These are phyloP conservation scores for Oryza rufipogon DNA, from an alignment of 176 grass and related monocot genomes.

Conservation along the genomic window DNA sequence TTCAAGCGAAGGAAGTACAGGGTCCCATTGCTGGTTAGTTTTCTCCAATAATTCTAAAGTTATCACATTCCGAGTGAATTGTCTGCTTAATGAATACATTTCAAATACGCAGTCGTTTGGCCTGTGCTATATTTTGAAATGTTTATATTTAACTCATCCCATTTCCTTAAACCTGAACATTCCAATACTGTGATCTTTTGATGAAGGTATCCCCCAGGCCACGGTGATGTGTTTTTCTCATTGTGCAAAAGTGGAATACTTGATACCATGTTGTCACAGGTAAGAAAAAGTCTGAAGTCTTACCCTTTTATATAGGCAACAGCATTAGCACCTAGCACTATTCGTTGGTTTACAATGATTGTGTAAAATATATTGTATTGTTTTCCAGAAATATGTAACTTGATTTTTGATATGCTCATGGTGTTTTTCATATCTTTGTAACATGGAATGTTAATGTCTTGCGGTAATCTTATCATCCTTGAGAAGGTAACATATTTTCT, in stretches of 20 bases:
- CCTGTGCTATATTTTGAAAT: constrained; percentile 1
- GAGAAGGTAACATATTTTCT: too few relatives aligned
- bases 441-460: background rate
- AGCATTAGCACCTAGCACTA: background rate
- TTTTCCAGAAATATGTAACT: too few relatives aligned
- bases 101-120: background rate
- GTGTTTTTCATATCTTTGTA: background rate
- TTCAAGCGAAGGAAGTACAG: constrained; percentile 72
- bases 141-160: background rate
- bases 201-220: constrained; percentile 92
- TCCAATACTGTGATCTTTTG: background rate
- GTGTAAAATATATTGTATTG: too few relatives aligned
- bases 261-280: constrained; percentile 80
- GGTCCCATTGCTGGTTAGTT: constrained; percentile 91
- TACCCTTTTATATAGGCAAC: background rate
- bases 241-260: constrained; percentile 88
- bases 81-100: too few relatives aligned
- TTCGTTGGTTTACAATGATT: background rate
- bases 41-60: constrained; percentile 1
- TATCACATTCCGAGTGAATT: too few relatives aligned
- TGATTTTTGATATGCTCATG: too few relatives aligned
- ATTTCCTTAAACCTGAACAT: constrained; percentile 1
- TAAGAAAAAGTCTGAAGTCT: constrained; percentile 29
- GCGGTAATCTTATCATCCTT: too few relatives aligned
- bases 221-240: constrained; percentile 91